Base-by-base conservation (phyloP, 2,329 filamentous ascomycete genomes). In the Arthrobotrys sphaeroides region DNA sequence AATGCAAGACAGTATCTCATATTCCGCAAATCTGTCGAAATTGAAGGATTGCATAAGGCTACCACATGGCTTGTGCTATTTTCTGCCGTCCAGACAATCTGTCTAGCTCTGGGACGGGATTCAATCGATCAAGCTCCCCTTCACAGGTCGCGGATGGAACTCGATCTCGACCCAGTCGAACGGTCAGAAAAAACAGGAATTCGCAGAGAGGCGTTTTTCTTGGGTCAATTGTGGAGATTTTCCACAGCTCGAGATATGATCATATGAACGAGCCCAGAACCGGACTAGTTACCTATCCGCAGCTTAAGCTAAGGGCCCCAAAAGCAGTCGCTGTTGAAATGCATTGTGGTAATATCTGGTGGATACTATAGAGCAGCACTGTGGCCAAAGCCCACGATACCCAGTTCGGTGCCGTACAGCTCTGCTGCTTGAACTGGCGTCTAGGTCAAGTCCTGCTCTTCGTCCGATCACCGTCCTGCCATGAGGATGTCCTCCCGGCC, bases 1-100 rank as follows among this genome's bases (percentile, higher is more conserved):
- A 61, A 60, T 18, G 65, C 18, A 70, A 70, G 66, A 70, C 66
- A 61, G 22, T 55, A 53, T 70, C 45, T 70, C 66, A 62, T 70
- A 45, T 62, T 70, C 65, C 65, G 53, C 53, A 70, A 61, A 70
- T 70, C 66, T 70, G 66, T 70, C 66, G 66, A 70, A 70, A 70
- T 61, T 62, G 57, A 62, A 55, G 47, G 49, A 62, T 18, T 61
- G 42, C 24, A 60, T 28, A 60, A 43, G 55, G 51, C 43, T 59
- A 33, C 16, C 26, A 18, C 55, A 49, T 47, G 43, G 42, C 26
- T 31, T 55, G 51, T 55, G 51, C 51, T 55, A 55, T 55, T 55
- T 55, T 55, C 51, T 55, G 66, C 55, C 57, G 33, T 70, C 45
- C 55, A 70, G 51, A 70, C n/a, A 62, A 38, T 53, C 42, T 57